These are phyloP conservation scores for Xerocomellus chrysenteron DNA, from an alignment of 768 basidiomycete species.

Conservation along the genomic window DNA sequence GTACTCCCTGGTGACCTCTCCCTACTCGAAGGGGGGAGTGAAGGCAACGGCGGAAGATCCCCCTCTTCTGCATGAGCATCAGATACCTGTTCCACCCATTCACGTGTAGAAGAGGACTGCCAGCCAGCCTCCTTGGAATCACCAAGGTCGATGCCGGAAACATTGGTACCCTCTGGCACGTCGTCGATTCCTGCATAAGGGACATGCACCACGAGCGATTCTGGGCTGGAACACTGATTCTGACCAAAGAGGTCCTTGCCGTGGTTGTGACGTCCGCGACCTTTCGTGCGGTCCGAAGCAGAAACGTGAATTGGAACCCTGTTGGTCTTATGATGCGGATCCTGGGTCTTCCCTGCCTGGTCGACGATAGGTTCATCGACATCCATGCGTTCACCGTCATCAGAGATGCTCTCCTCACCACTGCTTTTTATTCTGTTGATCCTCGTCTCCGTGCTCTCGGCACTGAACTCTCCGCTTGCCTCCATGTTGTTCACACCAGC, in stretches of 20 bases:
- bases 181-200: conserved; percentile 19
- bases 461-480: conserved; percentile 1
- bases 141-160: conserved; percentile 12
- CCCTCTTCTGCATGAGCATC: conserved; percentile 15
- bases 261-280: conserved; percentile 8
- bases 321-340: conserved; percentile 10
- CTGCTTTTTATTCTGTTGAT: not conserved
- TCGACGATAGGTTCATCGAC: conserved; percentile 22
- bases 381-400: conserved; percentile 21
- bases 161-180: conserved; percentile 19
- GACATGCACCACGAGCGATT: conserved; percentile 31
- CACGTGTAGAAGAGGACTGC: conserved; percentile 36
- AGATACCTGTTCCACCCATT: conserved; percentile 47
- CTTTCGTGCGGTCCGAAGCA: conserved; percentile 29
- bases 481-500: conserved; percentile 3
- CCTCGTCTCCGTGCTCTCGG: conserved; percentile 10
- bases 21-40: conserved; percentile 11
- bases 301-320: conserved; percentile 29
- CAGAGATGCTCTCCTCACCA: not conserved
- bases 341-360: not conserved
- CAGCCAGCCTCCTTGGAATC: conserved; percentile 22
- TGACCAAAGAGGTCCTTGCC: not conserved
- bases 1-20: conserved; percentile 23
- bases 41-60: conserved; percentile 1
- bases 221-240: conserved; percentile 17